phyloP scores from a whole-genome alignment of 129 eudicot genomes.

The Chrysanthemum lavandulifolium region DNA sequence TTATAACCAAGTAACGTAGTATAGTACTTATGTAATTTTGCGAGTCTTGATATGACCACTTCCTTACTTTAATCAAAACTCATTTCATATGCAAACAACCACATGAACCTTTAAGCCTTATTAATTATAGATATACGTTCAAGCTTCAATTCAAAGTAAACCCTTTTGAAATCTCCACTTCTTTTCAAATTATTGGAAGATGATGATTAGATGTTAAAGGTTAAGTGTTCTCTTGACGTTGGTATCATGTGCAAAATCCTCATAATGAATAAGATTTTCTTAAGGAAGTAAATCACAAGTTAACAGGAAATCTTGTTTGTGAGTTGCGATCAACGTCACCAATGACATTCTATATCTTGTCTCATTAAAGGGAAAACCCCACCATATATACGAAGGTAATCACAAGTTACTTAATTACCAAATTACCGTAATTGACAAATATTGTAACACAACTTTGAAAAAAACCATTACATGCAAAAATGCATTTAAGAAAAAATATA shows the following conservation, averaged over 20 bases:
- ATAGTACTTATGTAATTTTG: too few relatives aligned
- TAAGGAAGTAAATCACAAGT: slow-evolving; percentile 17
- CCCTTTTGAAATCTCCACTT: not conserved
- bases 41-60: too few relatives aligned
- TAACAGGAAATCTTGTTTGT: slow-evolving; percentile 18
- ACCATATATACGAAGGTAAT: slow-evolving; percentile 10
- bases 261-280: slow-evolving; percentile 21
- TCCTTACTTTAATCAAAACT: too few relatives aligned
- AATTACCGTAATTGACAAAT: not conserved
- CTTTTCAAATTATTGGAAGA: not conserved
- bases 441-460: too few relatives aligned
- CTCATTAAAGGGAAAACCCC: slow-evolving; percentile 17
- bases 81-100: too few relatives aligned
- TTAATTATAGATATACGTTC: too few relatives aligned
- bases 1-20: too few relatives aligned
- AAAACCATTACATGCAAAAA: too few relatives aligned
- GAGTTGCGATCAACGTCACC: slow-evolving; percentile 21
- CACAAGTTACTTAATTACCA: not conserved
- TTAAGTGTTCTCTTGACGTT: slow-evolving; percentile 6
- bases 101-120: too few relatives aligned
- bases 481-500: too few relatives aligned
- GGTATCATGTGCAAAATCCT: slow-evolving; percentile 16
- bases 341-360: slow-evolving; percentile 20
- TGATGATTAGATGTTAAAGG: slow-evolving; percentile 3
- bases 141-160: too few relatives aligned